Percentiles rank a stretch among this genome's conserved stretches.
Conservation (phyloP, 2,329 filamentous ascomycete genomes). For the Xylaria digitata region DNA sequence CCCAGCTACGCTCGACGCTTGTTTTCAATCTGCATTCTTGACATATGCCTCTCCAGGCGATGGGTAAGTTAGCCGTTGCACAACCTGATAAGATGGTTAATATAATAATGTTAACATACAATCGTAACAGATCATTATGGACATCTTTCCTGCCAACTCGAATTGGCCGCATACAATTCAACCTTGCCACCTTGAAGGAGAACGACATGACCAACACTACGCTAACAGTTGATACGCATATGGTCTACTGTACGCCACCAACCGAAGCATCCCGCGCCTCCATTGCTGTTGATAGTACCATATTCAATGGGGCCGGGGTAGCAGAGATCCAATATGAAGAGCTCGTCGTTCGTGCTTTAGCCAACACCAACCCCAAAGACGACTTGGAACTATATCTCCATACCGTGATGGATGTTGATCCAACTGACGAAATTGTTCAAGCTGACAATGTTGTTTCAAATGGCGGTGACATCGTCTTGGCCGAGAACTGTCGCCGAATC, state of each 20-base stretch:
- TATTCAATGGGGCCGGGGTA: conserved; percentile 46
- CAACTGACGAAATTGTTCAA: conserved; percentile 53
- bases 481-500: conserved; percentile 54
- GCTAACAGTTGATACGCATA: conserved; percentile 52
- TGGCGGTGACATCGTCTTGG: conserved; percentile 42
- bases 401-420: conserved; percentile 55
- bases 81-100: background rate
- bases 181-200: conserved; percentile 47
- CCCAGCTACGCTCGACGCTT: conserved; percentile 56
- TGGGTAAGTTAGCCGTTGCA: conserved; percentile 42
- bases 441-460: conserved; percentile 16
- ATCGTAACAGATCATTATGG: conserved; percentile 53
- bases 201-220: conserved; percentile 25
- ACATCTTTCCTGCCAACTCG: conserved; percentile 55
- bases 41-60: conserved; percentile 56
- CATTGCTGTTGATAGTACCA: conserved; percentile 46
- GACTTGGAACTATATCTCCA: conserved; percentile 49
- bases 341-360: conserved; percentile 45
- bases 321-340: conserved; percentile 48
- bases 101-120: conserved; percentile 13
- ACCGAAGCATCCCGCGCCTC: conserved; percentile 46
- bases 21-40: conserved; percentile 57
- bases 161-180: conserved; percentile 54
- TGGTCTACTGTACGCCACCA: conserved; percentile 34
- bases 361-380: conserved; percentile 45